phyloP scores from a whole-genome alignment of 2,329 filamentous ascomycete genomes.

The Elsinoe batatas region DNA sequence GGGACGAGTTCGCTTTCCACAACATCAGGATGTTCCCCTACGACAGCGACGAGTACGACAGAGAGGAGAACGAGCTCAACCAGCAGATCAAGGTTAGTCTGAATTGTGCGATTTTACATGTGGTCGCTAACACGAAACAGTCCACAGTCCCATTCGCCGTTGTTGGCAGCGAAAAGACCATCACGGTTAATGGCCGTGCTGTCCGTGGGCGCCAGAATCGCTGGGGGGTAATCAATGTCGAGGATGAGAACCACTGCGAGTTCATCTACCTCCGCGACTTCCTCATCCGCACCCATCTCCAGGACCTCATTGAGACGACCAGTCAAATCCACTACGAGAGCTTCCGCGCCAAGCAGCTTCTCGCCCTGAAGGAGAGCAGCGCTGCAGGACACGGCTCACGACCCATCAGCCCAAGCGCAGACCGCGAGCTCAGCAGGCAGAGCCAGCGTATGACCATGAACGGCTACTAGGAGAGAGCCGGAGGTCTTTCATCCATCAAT shows the following conservation, averaged over 20 bases:
- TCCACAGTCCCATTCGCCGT: slow-evolving; percentile 94
- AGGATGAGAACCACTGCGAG: slow-evolving; percentile 99
- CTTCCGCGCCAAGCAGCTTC: slow-evolving; percentile 97
- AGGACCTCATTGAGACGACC: slow-evolving; percentile 98
- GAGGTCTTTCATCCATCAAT: not conserved
- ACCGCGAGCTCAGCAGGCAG: slow-evolving; percentile 91
- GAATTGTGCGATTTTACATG: not conserved
- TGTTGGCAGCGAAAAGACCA: slow-evolving; percentile 94
- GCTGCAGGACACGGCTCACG: slow-evolving; percentile 72
- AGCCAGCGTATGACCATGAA: slow-evolving; percentile 98
- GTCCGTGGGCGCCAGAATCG: slow-evolving; percentile 96
- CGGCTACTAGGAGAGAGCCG: slow-evolving; percentile 60
- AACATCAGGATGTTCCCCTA: slow-evolving; percentile 99
- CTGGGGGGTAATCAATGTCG: slow-evolving; percentile 99
- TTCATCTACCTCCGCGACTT: slow-evolving; percentile 98
- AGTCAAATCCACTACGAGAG: slow-evolving; percentile 99
- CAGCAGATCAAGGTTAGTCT: slow-evolving; percentile 84
- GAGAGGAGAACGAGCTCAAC: slow-evolving; percentile 90
- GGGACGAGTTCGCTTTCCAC: slow-evolving; percentile 99
- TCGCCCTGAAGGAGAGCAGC: slow-evolving; percentile 96
- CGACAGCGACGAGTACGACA: slow-evolving; percentile 97
- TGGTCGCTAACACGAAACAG: slow-evolving; percentile 36
- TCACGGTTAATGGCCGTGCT: slow-evolving; percentile 94
- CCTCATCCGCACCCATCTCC: slow-evolving; percentile 92
- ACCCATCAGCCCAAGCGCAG: slow-evolving; percentile 89